A percentile compares a stretch with the other conserved stretches of the same genome.
Conservation (phyloP, 2,329 filamentous ascomycete species). For the Keithomyces neogunnii region DNA sequence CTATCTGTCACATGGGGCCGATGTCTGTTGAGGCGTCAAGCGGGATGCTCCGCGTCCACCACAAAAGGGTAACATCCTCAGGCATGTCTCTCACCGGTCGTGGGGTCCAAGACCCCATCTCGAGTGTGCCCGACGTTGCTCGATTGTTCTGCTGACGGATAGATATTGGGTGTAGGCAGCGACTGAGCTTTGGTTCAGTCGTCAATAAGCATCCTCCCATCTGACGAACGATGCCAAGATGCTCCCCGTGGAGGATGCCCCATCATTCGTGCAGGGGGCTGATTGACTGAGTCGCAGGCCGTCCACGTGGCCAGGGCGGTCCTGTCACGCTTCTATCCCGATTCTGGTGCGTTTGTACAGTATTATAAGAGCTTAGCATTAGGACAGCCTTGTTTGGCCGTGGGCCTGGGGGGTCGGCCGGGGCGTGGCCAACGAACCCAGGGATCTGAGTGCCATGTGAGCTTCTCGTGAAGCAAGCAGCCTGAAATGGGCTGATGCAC, state of each 20-base stretch:
- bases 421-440: not conserved
- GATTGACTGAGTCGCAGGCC: not conserved
- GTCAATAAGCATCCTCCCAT: not conserved
- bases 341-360: not conserved
- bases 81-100: constrained; percentile 7
- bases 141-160: not conserved
- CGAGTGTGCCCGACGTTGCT: not conserved
- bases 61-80: constrained; percentile 4
- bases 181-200: not conserved
- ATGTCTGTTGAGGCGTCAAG: not conserved
- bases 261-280: not conserved
- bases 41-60: constrained; percentile 5
- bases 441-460: too few relatives aligned
- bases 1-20: not conserved
- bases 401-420: not conserved
- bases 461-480: too few relatives aligned
- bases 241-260: not conserved
- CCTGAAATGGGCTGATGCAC: too few relatives aligned
- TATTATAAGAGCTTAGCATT: not conserved
- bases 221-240: not conserved
- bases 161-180: not conserved
- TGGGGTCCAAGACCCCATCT: constrained; percentile 3
- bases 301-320: constrained; percentile 5
- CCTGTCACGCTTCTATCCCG: not conserved
- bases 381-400: too few relatives aligned